A percentile compares a stretch with the other conserved stretches of the same genome.
Evolutionary conservation across 805 yeast genomes (phyloP).

Genomic region (Phaffomyces antillensis): DNA sequence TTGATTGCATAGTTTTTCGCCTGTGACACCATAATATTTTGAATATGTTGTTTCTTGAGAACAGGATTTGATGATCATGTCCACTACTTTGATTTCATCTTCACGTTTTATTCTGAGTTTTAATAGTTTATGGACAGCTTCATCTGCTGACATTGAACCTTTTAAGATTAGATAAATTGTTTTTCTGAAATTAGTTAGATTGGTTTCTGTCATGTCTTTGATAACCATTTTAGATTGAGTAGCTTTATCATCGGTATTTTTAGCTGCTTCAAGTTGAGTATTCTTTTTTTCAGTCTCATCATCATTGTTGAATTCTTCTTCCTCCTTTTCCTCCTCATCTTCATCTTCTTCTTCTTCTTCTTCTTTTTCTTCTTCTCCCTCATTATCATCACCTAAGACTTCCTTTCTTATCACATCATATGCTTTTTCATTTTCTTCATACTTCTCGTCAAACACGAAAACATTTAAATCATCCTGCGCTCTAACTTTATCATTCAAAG

Average conservation of each 20-base stretch:
- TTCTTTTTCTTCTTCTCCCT: conserved; percentile 23
- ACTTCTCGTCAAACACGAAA: conserved; percentile 46
- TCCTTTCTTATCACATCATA: conserved; percentile 32
- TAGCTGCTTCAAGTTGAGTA: neutral
- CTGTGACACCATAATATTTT: conserved; percentile 74
- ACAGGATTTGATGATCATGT: conserved; percentile 73
- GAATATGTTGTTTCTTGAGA: conserved; percentile 83
- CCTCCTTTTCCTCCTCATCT: conserved; percentile 36
- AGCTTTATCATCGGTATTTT: conserved; percentile 2
- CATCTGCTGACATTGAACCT: conserved; percentile 88
- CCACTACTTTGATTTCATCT: conserved; percentile 50
- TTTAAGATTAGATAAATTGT: conserved; percentile 74
- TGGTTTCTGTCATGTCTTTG: conserved; percentile 64
- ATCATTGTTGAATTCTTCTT: conserved; percentile 27
- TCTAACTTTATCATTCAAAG: conserved; percentile 44
- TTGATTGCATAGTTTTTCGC: conserved; percentile 52
- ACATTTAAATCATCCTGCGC: conserved; percentile 41
- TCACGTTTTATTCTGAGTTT: conserved; percentile 37
- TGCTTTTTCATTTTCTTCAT: conserved; percentile 39
- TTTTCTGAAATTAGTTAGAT: conserved; percentile 60
- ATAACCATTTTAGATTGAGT: conserved; percentile 20
- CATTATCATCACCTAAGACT: conserved; percentile 21
- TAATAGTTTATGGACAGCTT: conserved; percentile 81
- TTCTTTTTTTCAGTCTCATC: conserved; percentile 9
- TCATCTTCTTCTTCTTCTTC: conserved; percentile 28